phyloP scores from a whole-genome alignment of 2,329 filamentous ascomycete genomes.

The Ascosphaera apis region DNA sequence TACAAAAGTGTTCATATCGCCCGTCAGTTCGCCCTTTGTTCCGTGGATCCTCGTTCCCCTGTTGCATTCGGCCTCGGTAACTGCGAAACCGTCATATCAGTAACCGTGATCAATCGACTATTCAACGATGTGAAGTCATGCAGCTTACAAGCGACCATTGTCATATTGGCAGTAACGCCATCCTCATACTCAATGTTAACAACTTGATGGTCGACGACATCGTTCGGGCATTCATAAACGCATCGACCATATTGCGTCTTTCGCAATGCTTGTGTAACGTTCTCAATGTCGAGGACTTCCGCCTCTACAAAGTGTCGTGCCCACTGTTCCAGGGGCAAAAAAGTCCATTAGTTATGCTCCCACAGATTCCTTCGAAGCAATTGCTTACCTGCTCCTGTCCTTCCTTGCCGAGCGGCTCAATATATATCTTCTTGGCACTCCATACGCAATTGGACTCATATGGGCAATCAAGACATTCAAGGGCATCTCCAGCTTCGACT shows the following conservation, averaged over 20 bases:
- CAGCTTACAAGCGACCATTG: conserved; percentile 4
- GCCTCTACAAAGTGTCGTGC: conserved; percentile 32
- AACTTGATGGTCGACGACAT: conserved; percentile 79
- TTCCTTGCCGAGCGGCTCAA: conserved; percentile 41
- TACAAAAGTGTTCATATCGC: conserved; percentile 57
- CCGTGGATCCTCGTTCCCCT: conserved; percentile 73
- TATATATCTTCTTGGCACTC: conserved; percentile 64
- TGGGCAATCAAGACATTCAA: conserved; percentile 68
- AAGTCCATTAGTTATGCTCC: conserved; percentile 69
- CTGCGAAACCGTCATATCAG: conserved; percentile 81
- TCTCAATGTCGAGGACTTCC: conserved; percentile 27
- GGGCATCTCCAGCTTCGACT: conserved; percentile 45
- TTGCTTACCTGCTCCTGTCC: conserved; percentile 41
- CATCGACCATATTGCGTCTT: conserved; percentile 97
- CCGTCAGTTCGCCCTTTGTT: conserved; percentile 61
- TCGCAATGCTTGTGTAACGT: conserved; percentile 36
- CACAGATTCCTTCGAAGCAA: conserved; percentile 86
- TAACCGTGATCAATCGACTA: conserved; percentile 50
- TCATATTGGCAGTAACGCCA: conserved; percentile 22
- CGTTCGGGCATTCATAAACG: conserved; percentile 80
- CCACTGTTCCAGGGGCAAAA: conserved; percentile 27
- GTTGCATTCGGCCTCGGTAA: conserved; percentile 68
- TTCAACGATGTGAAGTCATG: conserved; percentile 6
- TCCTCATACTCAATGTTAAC: conserved; percentile 80
- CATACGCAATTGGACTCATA: conserved; percentile 57